Conservation (phyloP, 1,139 yeast genomes). For the Kodamaea alishanica region DNA sequence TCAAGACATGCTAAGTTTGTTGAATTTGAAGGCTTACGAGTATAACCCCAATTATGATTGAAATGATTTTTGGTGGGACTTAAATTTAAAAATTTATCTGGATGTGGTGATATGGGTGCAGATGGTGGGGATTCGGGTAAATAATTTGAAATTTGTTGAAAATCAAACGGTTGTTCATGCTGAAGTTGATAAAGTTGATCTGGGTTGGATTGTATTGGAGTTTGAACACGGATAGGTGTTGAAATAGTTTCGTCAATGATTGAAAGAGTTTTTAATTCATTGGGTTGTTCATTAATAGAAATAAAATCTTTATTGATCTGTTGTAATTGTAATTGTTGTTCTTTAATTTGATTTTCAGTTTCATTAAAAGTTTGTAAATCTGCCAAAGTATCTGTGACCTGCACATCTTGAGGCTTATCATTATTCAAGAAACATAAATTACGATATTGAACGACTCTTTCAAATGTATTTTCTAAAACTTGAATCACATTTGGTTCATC, state of each 20-base stretch:
- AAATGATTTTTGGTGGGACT: constrained; percentile 9
- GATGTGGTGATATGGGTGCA: constrained; percentile 40
- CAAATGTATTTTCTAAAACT: constrained; percentile 37
- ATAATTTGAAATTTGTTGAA: constrained; percentile 10
- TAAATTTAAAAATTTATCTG: constrained; percentile 8
- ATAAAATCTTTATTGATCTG: neutral
- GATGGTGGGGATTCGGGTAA: constrained; percentile 49
- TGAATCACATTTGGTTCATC: constrained; percentile 30
- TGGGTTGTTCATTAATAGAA: constrained; percentile 14
- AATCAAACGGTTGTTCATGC: constrained; percentile 4
- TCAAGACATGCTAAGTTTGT: constrained; percentile 33
- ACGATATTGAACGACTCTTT: constrained; percentile 43
- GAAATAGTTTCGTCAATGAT: constrained; percentile 15
- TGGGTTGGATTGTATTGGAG: neutral
- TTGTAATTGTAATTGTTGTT: neutral
- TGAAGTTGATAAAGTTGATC: neutral
- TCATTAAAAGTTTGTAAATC: constrained; percentile 1
- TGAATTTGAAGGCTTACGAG: constrained; percentile 20
- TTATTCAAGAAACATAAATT: constrained; percentile 27
- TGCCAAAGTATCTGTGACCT: constrained; percentile 4
- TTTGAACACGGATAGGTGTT: constrained; percentile 1
- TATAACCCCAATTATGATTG: constrained; percentile 12
- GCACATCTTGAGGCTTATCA: neutral
- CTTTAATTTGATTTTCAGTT: neutral
- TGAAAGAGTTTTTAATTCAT: constrained; percentile 14